These are phyloP conservation scores for Taiwanofungus camphoratus DNA, from an alignment of 1,284 basidiomycete genomes.

Conservation along the genomic window DNA sequence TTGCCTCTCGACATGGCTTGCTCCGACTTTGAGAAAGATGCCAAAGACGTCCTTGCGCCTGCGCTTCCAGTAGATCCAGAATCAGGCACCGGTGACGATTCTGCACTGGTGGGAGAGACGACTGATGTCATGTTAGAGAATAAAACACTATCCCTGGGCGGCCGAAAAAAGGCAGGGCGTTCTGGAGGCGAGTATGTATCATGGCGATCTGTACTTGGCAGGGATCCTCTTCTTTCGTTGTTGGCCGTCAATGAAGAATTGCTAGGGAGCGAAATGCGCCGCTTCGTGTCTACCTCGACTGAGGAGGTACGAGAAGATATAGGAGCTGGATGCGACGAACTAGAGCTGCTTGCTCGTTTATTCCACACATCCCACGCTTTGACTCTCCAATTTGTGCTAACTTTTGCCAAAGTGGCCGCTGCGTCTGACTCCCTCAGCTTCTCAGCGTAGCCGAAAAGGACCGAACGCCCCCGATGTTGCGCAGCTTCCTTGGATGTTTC, in stretches of 20 bases:
- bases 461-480: constrained; percentile 21
- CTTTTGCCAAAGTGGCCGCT: constrained; percentile 62
- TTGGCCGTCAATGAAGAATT: constrained; percentile 12
- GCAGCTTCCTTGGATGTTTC: constrained; percentile 14
- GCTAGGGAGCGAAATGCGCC: constrained; percentile 18
- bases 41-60: constrained; percentile 28
- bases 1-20: constrained; percentile 16
- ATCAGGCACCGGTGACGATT: constrained; percentile 32
- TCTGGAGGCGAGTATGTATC: constrained; percentile 48
- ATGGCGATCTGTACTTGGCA: constrained; percentile 36
- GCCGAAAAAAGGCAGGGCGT: constrained; percentile 51
- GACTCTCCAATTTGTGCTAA: constrained; percentile 68
- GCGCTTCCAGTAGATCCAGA: constrained; percentile 23
- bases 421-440: constrained; percentile 69
- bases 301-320: background rate
- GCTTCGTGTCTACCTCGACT: constrained; percentile 10
- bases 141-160: constrained; percentile 48
- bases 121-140: constrained; percentile 30
- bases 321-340: background rate
- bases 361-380: constrained; percentile 40
- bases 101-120: constrained; percentile 37
- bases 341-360: constrained; percentile 17
- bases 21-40: constrained; percentile 20
- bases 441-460: constrained; percentile 64
- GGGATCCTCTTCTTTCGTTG: constrained; percentile 33